Evolutionary conservation across 1,284 basidiomycete species (phyloP), one percentile per base, ranked within the genome.

Genomic region (Termitomyces sp.): DNA sequence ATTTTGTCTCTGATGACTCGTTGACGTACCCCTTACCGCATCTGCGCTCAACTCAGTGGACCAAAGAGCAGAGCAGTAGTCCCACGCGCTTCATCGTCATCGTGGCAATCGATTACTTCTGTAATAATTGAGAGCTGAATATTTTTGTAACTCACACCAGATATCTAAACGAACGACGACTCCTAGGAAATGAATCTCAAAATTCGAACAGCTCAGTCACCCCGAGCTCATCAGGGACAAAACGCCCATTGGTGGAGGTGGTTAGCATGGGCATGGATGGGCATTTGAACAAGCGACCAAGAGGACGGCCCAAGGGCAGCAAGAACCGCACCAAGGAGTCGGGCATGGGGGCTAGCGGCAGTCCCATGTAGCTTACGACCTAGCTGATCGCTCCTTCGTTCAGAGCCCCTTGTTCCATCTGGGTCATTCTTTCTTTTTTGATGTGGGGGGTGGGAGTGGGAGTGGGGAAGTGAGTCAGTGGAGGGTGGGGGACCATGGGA

Each of bases 241-340:
- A 49, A 48, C 63, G 60, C 15, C 49, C 45, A 17, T 36, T 38
- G n/a, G 47, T 15, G 10, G 57, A 56, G 52, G 3, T 42, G 13
- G 40, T 31, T 9, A 24, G 39, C 47, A 9, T 26, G 17, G 51
- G 33, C 38, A 19, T 17, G 6, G 58, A 60, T 10, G 28, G 48
- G 17, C 49, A 39, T n/a, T 36, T 31, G 0, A 62, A 61, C 15
- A 81, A 81, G 55, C 65, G 79, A 9, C 79, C 80, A 1, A 70
- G 79, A 47, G 79, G 79, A 26, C 68, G 79, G 2, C 79, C 79
- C 2, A 75, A 73, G 58, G 74, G 74, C 1, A 76, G 74, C 61
- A 81, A 80, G 62, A 75, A 75, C 46, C 64, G 65, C 34, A 53
- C 46, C 21, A 67, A 67, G 26, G 61, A 59, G 9, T 47, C 34